phyloP scores from a whole-genome alignment of 208 protist species.

The Leishmania guyanensis region DNA sequence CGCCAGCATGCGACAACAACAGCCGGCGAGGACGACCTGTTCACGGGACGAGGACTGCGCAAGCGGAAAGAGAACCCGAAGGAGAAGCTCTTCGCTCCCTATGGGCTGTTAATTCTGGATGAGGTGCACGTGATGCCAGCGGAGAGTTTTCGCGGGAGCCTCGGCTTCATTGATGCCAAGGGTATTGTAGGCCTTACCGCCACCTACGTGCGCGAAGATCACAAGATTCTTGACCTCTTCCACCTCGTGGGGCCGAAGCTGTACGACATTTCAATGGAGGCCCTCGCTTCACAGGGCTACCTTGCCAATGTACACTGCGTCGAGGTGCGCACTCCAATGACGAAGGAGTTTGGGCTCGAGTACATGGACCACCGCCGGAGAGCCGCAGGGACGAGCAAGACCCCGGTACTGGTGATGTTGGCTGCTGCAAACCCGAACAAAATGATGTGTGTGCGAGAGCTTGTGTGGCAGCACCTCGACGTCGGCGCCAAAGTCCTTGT shows the following conservation, averaged over 20 bases:
- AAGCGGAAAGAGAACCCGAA: slow-evolving; percentile 69
- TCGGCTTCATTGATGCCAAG: slow-evolving; percentile 92
- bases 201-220: slow-evolving; percentile 97
- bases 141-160: slow-evolving; percentile 94
- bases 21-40: slow-evolving; percentile 7
- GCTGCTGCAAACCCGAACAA: slow-evolving; percentile 90
- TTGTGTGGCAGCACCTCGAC: slow-evolving; percentile 94
- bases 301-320: slow-evolving; percentile 98
- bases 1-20: slow-evolving; percentile 29
- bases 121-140: slow-evolving; percentile 99
- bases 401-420: slow-evolving; percentile 70
- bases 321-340: slow-evolving; percentile 98
- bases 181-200: slow-evolving; percentile 98
- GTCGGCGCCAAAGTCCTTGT: slow-evolving; percentile 98
- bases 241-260: slow-evolving; percentile 99
- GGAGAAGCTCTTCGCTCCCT: slow-evolving; percentile 78
- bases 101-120: slow-evolving; percentile 86
- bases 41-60: slow-evolving; percentile 35
- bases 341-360: slow-evolving; percentile 93
- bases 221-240: slow-evolving; percentile 97
- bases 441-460: slow-evolving; percentile 84
- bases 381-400: slow-evolving; percentile 27
- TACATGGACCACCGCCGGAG: slow-evolving; percentile 75
- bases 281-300: slow-evolving; percentile 94
- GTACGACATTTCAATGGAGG: slow-evolving; percentile 99